Conservation (phyloP, 345 rosid genomes). For the Populus euphratica region DNA sequence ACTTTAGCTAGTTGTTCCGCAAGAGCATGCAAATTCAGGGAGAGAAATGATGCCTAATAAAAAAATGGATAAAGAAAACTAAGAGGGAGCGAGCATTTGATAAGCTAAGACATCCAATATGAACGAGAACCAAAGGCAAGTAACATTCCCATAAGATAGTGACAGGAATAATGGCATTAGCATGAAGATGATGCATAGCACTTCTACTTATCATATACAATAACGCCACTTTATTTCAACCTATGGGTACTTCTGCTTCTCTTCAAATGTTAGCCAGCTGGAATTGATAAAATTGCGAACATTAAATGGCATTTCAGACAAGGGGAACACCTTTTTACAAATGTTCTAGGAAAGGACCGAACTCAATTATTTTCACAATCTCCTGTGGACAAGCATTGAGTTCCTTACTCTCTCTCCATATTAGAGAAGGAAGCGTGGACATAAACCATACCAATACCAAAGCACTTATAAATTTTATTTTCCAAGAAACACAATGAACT, state of each 20-base stretch:
- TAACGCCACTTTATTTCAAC: not conserved
- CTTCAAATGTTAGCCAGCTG: not conserved
- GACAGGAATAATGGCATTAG: not conserved
- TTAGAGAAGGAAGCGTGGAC: not conserved
- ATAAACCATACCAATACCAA: not conserved
- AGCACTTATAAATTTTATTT: not conserved
- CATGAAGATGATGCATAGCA: not conserved
- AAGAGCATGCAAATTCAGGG: conserved; percentile 62
- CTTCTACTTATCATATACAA: not conserved
- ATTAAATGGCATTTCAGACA: not conserved
- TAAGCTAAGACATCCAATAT: not conserved
- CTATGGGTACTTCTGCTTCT: not conserved
- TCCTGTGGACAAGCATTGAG: not conserved
- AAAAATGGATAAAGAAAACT: conserved; percentile 1
- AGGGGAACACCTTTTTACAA: not conserved
- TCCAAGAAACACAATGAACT: not conserved
- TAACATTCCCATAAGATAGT: not conserved
- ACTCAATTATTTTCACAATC: not conserved
- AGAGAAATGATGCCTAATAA: conserved; percentile 56
- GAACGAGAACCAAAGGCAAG: not conserved
- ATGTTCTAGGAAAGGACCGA: not conserved
- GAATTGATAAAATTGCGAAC: not conserved
- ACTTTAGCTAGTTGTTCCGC: conserved; percentile 59
- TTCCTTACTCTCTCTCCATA: not conserved
- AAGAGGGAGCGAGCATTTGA: not conserved